A percentile compares a stretch with the other conserved stretches of the same genome.
Conservation (phyloP, 108 stramenopile species). For the Stephanodiscus minutulus region DNA sequence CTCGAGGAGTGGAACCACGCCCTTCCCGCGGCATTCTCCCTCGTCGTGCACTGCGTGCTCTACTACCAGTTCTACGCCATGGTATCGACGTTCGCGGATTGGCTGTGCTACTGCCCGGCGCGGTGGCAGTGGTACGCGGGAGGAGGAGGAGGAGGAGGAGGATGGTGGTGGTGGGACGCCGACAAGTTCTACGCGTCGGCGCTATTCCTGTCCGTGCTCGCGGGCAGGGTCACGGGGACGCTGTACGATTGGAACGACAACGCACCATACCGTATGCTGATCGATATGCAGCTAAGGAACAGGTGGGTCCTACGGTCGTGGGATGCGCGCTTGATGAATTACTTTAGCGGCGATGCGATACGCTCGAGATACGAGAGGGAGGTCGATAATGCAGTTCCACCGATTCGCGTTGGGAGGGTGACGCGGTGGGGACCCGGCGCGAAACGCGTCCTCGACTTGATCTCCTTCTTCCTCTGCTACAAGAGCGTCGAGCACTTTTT, state of each 20-base stretch:
- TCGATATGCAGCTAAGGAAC: constrained; percentile 1
- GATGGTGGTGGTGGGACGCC: neutral
- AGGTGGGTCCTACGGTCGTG: neutral
- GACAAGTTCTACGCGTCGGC: neutral
- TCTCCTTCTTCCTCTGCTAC: constrained; percentile 19
- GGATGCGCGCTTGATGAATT: constrained; percentile 12
- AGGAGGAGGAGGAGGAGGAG: neutral
- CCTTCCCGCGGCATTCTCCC: constrained; percentile 6
- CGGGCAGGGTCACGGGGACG: constrained; percentile 1
- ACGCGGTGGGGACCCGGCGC: neutral
- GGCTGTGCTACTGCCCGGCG: constrained; percentile 8
- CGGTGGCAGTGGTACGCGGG: too few species aligned
- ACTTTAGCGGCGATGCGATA: neutral
- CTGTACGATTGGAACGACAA: constrained; percentile 17
- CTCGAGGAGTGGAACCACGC: constrained; percentile 9
- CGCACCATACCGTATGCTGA: neutral
- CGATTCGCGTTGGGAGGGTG: neutral
- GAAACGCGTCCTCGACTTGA: constrained; percentile 2
- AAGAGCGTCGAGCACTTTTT: constrained; percentile 11
- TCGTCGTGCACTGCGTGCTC: constrained; percentile 9
- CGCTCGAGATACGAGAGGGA: neutral
- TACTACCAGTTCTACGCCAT: neutral
- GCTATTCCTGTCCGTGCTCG: constrained; percentile 4
- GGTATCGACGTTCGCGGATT: neutral
- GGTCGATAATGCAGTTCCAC: neutral